phyloP scores from a whole-genome alignment of 2,329 filamentous ascomycete genomes.

The Thielaviopsis populi region DNA sequence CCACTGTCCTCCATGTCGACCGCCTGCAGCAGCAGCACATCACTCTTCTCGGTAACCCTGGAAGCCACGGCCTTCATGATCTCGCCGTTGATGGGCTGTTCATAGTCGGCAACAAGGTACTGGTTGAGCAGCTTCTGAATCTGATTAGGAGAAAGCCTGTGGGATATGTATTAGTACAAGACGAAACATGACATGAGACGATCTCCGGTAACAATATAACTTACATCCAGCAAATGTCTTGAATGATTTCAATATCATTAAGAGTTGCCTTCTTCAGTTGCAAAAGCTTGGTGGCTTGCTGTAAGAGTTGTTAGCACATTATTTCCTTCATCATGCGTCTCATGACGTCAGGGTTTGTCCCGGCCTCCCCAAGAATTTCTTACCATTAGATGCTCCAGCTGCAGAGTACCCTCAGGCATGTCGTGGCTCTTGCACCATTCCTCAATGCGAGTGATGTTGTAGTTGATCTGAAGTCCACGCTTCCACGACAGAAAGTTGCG shows the following conservation, averaged over 20 bases:
- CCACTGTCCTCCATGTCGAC: constrained; percentile 99
- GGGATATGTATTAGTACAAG: constrained; percentile 7
- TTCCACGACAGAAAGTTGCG: constrained; percentile 99
- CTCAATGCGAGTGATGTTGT: constrained; percentile 98
- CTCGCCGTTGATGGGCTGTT: constrained; percentile 97
- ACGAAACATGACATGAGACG: background rate
- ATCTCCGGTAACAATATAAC: constrained; percentile 25
- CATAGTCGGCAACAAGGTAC: constrained; percentile 95
- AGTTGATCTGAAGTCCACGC: constrained; percentile 97
- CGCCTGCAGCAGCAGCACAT: constrained; percentile 80
- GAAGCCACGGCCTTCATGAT: constrained; percentile 99
- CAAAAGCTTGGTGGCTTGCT: constrained; percentile 95
- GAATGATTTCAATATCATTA: constrained; percentile 99
- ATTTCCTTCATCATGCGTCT: background rate
- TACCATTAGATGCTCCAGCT: constrained; percentile 96
- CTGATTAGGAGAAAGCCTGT: constrained; percentile 88
- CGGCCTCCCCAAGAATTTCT: constrained; percentile 16
- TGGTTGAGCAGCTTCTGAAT: constrained; percentile 98
- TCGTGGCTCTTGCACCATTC: constrained; percentile 99
- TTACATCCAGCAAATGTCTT: constrained; percentile 99
- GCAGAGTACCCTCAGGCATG: constrained; percentile 94
- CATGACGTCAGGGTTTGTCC: background rate
- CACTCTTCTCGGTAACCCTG: constrained; percentile 93
- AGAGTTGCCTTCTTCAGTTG: constrained; percentile 98
- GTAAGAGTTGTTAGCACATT: constrained; percentile 21